Base-by-base conservation (phyloP, 164 flowering plant genomes). In the Kalanchoe fedtschenkoi region DNA sequence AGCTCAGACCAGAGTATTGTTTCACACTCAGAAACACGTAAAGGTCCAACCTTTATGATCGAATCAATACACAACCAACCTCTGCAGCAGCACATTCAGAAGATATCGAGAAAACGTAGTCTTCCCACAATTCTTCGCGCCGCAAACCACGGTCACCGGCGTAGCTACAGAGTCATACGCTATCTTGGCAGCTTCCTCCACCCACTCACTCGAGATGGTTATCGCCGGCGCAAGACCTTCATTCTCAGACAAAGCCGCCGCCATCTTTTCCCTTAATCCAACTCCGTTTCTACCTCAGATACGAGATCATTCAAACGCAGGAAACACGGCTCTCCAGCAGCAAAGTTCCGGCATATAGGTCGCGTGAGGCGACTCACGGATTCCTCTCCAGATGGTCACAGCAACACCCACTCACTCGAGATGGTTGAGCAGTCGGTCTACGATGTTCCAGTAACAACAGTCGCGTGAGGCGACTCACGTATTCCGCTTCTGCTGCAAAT, bases 101-200 rank as follows among this genome's bases (percentile, higher is more conserved):
- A 93, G 89, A 66, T 74, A 54, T 69, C 97, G 96, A 46, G 97
- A 86, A 65, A 93, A 90, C 28, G 90, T 90, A 26, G 89, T 78
- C 63, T 93, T 90, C 74, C 98, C 98, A 58, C 81, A 75, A 70
- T 90, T 86, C 62, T 83, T 88, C 46, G 99, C 74, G 34, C 99
- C 99, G 58, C 99, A 90, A 11, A 93, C 60, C 19, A 93, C 57
- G 38, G 77, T 70, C 38, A 80, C 53, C 0, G 95, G 91, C 5
- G 85, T 77, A 1, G 84, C 58, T 37, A 22, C 29, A 4, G 83
- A 78, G 41, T 71, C 79, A 47, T 66, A 51, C 3, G 82, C 86
- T 21, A 90, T 77, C 51, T 78, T 22, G 3, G 77, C 73, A 1
- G 88, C 91, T 1, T 89, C 88, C 34, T 72, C 71, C 0, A 81